Evolutionary conservation across 345 rosid species (phyloP).

Genomic region (Cardamine occulta): DNA sequence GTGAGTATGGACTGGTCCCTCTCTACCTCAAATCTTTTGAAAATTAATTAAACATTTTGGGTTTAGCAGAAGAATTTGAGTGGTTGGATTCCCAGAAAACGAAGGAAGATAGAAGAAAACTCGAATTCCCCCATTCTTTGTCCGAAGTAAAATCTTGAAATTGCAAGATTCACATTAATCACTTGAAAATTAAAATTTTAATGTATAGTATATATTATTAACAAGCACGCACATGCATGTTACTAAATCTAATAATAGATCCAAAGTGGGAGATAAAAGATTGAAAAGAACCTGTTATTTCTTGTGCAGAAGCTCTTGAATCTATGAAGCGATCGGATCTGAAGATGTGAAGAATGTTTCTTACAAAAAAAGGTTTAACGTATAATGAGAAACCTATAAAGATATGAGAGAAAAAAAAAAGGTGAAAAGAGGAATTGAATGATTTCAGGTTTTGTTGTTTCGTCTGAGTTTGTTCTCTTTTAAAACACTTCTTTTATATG

Average conservation of each 20-base stretch:
- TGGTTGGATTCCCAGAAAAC: constrained; percentile 28
- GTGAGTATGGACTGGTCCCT: constrained; percentile 27
- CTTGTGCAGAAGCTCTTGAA: constrained; percentile 30
- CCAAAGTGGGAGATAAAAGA: neutral
- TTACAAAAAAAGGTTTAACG: constrained; percentile 9
- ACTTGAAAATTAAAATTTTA: neutral
- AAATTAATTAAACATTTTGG: constrained; percentile 9
- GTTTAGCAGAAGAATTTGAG: constrained; percentile 4
- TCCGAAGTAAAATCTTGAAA: neutral
- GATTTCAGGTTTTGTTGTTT: constrained; percentile 32
- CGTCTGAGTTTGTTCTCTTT: constrained; percentile 29
- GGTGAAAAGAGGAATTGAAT: neutral
- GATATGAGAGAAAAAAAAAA: neutral
- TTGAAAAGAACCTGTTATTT: constrained; percentile 21
- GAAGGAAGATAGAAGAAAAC: constrained; percentile 5
- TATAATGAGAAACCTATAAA: constrained; percentile 30
- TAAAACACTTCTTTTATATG: constrained; percentile 6
- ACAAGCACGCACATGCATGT: constrained; percentile 25
- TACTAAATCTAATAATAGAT: constrained; percentile 11
- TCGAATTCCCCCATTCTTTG: constrained; percentile 2
- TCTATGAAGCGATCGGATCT: constrained; percentile 36
- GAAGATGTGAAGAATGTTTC: constrained; percentile 31
- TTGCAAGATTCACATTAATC: neutral
- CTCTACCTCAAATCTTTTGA: constrained; percentile 17
- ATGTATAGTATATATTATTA: neutral